Evolutionary conservation across 352 stramenopile species (phyloP), one percentile per base, ranked within the genome.

Genomic region (Phytopythium cucurbitacearum): DNA sequence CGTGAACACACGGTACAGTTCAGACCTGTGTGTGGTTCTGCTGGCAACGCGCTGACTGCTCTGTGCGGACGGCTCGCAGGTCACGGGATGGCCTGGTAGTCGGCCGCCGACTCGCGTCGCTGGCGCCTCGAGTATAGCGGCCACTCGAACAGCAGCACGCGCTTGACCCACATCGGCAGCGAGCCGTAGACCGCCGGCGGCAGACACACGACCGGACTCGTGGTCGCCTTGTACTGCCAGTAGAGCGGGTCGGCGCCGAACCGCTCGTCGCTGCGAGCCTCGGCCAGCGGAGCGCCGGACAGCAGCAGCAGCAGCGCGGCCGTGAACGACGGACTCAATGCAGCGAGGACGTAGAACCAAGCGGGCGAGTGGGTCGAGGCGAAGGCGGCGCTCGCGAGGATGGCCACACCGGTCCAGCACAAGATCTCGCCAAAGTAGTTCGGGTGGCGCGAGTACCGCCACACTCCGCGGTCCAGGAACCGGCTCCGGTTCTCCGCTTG

Each of bases 391-490:
- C 70, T 69, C 32, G 66, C 62, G 7, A 84, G 28, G 21, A 85
- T 41, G 1, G 72, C 81, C 11, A 88, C 15, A 9, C 80, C 80
- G 46, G 79, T 54, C 90, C 90, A 97, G 68, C 91, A 94, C 35
- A 95, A 40, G n/a, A 97, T 91, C 71, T 98, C 92, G 16, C 88
- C 90, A 51, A 96, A 89, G 67, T 97, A 98, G 56, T 97, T 97
- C 0, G 92, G 90, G 70, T 98, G 92, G 15, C 91, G 80, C 38
- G 74, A 94, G 47, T 88, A 95, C n/a, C 64, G 64, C 89, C 89
- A 97, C 32, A 97, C 69, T 15, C 85, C 81, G 4, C 60, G 72
- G 28, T 53, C 60, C 33, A 92, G 68, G 44, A 90, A 59, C 51
- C 71, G 80, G 60, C 68, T 62, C 33, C 76, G 69, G 65, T 85